phyloP scores from a whole-genome alignment of 495 filamentous ascomycete genomes.

The Stereocaulon alpinum region DNA sequence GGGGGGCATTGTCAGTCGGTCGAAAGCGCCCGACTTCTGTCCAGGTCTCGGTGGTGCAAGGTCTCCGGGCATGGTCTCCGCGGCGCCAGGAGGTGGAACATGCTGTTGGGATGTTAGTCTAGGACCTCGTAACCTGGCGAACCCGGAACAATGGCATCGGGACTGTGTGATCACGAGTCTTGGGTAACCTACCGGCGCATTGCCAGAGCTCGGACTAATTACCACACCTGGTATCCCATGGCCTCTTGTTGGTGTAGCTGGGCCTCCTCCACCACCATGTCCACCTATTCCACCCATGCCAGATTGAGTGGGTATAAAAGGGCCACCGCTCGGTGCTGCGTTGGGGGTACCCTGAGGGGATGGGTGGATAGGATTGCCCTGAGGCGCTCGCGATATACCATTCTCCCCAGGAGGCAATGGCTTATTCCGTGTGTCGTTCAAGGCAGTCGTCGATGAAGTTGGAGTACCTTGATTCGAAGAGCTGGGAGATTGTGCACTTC shows the following conservation, averaged over 20 bases:
- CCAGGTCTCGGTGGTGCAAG: conserved; percentile 84
- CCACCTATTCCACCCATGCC: conserved; percentile 25
- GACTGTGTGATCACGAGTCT: conserved; percentile 18
- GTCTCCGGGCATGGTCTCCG: conserved; percentile 97
- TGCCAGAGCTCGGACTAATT: conserved; percentile 66
- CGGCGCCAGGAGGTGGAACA: conserved; percentile 80
- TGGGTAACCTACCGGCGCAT: conserved; percentile 61
- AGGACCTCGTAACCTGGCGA: neutral
- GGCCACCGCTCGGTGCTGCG: conserved; percentile 28
- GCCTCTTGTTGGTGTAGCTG: conserved; percentile 58
- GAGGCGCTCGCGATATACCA: conserved; percentile 36
- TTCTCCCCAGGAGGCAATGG: conserved; percentile 59
- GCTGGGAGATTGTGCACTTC: conserved; percentile 53
- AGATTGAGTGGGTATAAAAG: conserved; percentile 28
- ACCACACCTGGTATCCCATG: conserved; percentile 76
- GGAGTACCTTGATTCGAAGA: conserved; percentile 59
- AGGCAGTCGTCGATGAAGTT: conserved; percentile 74
- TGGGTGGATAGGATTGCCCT: conserved; percentile 29
- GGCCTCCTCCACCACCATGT: conserved; percentile 44
- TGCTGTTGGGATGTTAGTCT: conserved; percentile 46
- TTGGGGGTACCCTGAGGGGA: conserved; percentile 33
- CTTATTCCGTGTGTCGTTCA: conserved; percentile 80
- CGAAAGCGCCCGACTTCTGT: conserved; percentile 79
- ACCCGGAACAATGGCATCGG: too few relatives aligned
- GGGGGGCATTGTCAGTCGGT: conserved; percentile 82